Percentiles rank a stretch among this genome's conserved stretches.
phyloP scores from a whole-genome alignment of 2,329 filamentous ascomycete species.

The Botrytis sinoallii region DNA sequence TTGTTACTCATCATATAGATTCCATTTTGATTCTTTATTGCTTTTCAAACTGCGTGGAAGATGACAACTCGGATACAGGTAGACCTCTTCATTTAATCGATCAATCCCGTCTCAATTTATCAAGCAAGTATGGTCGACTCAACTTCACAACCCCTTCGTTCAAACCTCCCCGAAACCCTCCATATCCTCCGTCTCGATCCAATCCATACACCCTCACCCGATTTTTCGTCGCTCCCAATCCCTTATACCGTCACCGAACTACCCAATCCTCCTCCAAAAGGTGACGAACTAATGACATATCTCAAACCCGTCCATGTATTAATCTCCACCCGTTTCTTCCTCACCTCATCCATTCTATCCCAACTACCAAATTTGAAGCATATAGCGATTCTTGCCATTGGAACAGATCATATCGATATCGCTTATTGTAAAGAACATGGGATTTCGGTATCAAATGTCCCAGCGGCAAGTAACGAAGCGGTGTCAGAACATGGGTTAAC shows the following conservation, averaged over 20 bases:
- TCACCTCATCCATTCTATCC: conserved; percentile 35
- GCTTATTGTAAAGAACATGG: conserved; percentile 37
- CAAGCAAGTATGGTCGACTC: neutral
- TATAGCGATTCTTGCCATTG: conserved; percentile 40
- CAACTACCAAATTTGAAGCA: conserved; percentile 38
- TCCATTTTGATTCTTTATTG: neutral
- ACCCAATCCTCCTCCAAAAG: conserved; percentile 27
- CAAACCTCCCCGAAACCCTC: neutral
- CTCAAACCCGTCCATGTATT: conserved; percentile 38
- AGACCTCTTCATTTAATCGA: neutral
- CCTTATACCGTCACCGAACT: conserved; percentile 28
- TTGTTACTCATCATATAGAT: neutral
- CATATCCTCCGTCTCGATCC: neutral
- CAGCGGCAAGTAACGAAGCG: conserved; percentile 39
- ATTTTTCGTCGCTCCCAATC: conserved; percentile 22
- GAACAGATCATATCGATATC: conserved; percentile 41
- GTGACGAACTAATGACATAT: conserved; percentile 30
- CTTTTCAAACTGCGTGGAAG: neutral
- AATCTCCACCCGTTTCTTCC: conserved; percentile 36
- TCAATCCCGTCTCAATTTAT: neutral
- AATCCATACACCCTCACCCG: neutral
- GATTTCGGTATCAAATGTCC: conserved; percentile 41
- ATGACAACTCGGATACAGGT: neutral
- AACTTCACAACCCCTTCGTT: neutral
- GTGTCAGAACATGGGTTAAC: conserved; percentile 39